Evolutionary conservation across 2,329 filamentous ascomycete genomes (phyloP).

Genomic region (Pyrenophora tritici-repentis): DNA sequence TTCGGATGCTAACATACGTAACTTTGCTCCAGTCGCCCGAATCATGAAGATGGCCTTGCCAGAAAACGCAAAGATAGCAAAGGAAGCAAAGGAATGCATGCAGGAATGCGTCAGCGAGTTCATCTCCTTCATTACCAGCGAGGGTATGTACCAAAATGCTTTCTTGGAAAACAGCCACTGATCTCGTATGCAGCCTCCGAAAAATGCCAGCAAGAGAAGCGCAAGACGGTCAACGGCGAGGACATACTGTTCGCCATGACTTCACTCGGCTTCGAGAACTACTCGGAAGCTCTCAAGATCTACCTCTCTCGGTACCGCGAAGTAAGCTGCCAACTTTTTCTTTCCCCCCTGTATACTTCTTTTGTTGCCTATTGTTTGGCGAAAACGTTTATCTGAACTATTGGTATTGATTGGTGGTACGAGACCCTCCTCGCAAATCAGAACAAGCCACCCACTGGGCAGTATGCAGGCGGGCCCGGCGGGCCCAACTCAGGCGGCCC

Average conservation of each 20-base stretch:
- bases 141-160: slow-evolving; percentile 67
- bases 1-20: slow-evolving; percentile 90
- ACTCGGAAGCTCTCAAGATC: slow-evolving; percentile 96
- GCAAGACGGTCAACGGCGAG: slow-evolving; percentile 98
- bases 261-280: slow-evolving; percentile 97
- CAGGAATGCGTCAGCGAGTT: slow-evolving; percentile 99
- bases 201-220: slow-evolving; percentile 99
- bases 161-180: slow-evolving; percentile 3
- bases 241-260: slow-evolving; percentile 99
- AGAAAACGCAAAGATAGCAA: slow-evolving; percentile 98
- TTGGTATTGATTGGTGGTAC: slow-evolving; percentile 58
- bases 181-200: slow-evolving; percentile 73
- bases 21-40: slow-evolving; percentile 92
- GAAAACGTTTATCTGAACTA: slow-evolving; percentile 55
- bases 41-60: slow-evolving; percentile 99
- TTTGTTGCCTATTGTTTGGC: slow-evolving; percentile 47
- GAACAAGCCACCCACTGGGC: slow-evolving; percentile 58
- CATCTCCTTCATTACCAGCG: slow-evolving; percentile 99
- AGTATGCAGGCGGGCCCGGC: slow-evolving; percentile 42
- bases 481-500: slow-evolving; percentile 43
- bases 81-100: slow-evolving; percentile 99
- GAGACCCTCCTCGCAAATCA: slow-evolving; percentile 80
- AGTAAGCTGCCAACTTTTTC: slow-evolving; percentile 65
- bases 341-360: slow-evolving; percentile 27
- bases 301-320: slow-evolving; percentile 97